These are phyloP conservation scores for Metschnikowia picachoensis DNA, from an alignment of 805 yeast genomes.

Conservation along the genomic window DNA sequence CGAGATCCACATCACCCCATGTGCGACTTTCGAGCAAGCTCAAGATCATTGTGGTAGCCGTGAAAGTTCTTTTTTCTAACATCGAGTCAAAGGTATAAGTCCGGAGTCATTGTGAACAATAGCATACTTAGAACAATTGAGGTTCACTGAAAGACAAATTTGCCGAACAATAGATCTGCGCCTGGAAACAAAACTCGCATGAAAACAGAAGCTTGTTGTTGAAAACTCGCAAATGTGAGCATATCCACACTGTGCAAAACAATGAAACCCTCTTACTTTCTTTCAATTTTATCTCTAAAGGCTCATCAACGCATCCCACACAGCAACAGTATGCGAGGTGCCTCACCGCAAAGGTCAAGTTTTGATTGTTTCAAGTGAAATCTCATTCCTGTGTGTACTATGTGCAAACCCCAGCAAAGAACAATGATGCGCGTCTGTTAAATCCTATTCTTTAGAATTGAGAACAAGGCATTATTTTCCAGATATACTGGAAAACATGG, in stretches of 20 bases:
- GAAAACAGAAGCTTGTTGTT: not conserved
- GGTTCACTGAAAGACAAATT: not conserved
- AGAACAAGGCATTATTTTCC: constrained; percentile 1
- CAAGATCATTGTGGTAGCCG: not conserved
- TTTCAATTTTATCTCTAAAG: not conserved
- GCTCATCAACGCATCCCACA: not conserved
- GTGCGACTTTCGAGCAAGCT: not conserved
- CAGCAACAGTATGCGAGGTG: constrained; percentile 1
- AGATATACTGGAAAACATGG: not conserved
- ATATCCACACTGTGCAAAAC: constrained; percentile 1
- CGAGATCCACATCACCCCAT: not conserved
- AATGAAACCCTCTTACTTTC: not conserved
- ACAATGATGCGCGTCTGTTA: not conserved
- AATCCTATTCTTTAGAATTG: not conserved
- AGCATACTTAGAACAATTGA: no score
- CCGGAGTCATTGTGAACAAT: no score
- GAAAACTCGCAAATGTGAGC: constrained; percentile 1
- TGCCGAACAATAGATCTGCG: constrained; percentile 1
- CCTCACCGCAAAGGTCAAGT: not conserved
- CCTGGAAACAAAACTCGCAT: not conserved
- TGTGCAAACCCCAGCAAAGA: not conserved
- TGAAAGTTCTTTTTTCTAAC: no score
- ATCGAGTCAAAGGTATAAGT: no score
- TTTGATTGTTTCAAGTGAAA: constrained; percentile 2
- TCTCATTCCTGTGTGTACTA: constrained; percentile 1